Evolutionary conservation across 176 grass and related monocot genomes (phyloP).

Genomic region (Aegilops sharonensis): DNA sequence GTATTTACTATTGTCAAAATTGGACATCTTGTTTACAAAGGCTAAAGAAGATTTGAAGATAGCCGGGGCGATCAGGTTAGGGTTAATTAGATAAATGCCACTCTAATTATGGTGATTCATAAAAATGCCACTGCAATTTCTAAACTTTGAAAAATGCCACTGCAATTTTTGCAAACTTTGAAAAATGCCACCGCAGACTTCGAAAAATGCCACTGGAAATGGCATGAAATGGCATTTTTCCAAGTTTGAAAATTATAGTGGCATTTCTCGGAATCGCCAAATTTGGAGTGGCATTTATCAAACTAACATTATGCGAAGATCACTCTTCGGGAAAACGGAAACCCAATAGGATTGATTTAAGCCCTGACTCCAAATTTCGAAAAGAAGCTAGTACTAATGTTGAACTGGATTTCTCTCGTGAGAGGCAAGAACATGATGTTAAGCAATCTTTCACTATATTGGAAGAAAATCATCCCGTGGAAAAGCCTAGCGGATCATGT

Average conservation of each 20-base stretch:
- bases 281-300: too few relatives aligned
- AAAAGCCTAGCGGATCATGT: background rate
- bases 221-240: too few relatives aligned
- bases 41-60: background rate
- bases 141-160: too few relatives aligned
- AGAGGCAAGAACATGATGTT: background rate
- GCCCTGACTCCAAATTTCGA: background rate
- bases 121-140: too few relatives aligned
- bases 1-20: background rate
- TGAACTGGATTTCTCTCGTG: conserved; percentile 23
- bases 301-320: conserved; percentile 11
- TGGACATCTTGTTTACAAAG: background rate
- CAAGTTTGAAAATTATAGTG: too few relatives aligned
- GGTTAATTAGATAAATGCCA: too few relatives aligned
- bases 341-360: background rate
- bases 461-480: background rate
- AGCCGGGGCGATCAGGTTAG: background rate
- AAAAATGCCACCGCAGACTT: too few relatives aligned
- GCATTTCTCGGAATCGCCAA: too few relatives aligned
- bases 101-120: too few relatives aligned
- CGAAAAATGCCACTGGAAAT: too few relatives aligned
- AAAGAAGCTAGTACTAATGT: conserved; percentile 3
- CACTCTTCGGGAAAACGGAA: background rate
- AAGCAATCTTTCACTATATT: background rate
- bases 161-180: too few relatives aligned